These are phyloP conservation scores for Viola odorata DNA, from an alignment of 345 rosid genomes.

Conservation along the genomic window DNA sequence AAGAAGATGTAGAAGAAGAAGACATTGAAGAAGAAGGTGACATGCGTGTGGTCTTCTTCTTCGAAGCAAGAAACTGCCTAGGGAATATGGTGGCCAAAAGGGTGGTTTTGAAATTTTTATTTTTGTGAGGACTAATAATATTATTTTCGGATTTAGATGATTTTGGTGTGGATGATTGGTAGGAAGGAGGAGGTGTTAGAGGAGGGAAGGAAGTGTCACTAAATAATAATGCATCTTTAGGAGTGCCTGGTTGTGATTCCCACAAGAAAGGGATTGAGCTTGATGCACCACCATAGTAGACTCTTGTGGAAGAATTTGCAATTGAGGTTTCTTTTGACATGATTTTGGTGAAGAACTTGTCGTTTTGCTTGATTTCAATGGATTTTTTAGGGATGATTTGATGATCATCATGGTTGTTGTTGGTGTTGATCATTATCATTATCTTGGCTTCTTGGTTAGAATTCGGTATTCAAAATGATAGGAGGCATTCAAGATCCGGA, in stretches of 20 bases:
- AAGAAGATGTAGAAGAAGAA: conserved; percentile 31
- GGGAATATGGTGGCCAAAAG: conserved; percentile 17
- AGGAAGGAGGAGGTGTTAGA: conserved; percentile 56
- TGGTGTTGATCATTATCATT: conserved; percentile 17
- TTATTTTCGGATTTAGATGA: conserved; percentile 20
- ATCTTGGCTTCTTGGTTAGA: neutral
- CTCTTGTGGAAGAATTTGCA: conserved; percentile 55
- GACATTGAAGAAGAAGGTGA: conserved; percentile 39
- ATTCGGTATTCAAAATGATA: neutral
- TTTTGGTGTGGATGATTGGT: conserved; percentile 25
- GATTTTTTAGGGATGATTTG: neutral
- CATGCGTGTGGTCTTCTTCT: conserved; percentile 16
- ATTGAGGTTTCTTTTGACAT: conserved; percentile 56
- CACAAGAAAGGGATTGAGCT: conserved; percentile 63
- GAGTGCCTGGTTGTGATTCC: conserved; percentile 90
- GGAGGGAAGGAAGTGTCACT: conserved; percentile 35
- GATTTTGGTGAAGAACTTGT: conserved; percentile 48
- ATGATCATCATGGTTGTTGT: no score
- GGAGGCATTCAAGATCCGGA: conserved; percentile 27
- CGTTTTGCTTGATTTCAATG: conserved; percentile 37
- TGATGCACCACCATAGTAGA: conserved; percentile 65
- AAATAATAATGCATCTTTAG: conserved; percentile 36
- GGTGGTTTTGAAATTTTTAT: conserved; percentile 14
- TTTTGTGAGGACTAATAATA: no score
- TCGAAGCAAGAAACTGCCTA: neutral